Evolutionary conservation across 768 basidiomycete species (phyloP).

Genomic region (Amanita rimosa): DNA sequence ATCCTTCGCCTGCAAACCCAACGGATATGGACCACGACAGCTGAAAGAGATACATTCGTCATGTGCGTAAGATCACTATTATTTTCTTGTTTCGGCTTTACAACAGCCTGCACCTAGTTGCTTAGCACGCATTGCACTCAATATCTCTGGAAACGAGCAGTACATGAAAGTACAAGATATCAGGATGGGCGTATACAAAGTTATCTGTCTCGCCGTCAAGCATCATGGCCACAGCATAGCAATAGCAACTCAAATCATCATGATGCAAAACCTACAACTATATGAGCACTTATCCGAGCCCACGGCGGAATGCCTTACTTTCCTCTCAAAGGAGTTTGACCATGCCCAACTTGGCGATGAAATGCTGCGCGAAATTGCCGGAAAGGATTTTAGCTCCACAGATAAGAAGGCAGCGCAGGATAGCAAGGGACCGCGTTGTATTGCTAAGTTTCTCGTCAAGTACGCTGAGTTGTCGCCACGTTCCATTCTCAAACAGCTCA

Average conservation of each 20-base stretch:
- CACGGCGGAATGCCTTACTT: constrained; percentile 81
- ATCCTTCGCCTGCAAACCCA: constrained; percentile 56
- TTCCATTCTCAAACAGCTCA: constrained; percentile 81
- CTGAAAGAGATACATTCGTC: constrained; percentile 79
- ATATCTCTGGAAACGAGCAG: constrained; percentile 73
- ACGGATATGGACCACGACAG: constrained; percentile 83
- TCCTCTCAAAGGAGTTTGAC: constrained; percentile 80
- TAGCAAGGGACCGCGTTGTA: constrained; percentile 76
- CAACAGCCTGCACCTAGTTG: constrained; percentile 37
- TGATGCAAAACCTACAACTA: constrained; percentile 89
- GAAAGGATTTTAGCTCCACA: constrained; percentile 47
- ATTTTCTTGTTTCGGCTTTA: not conserved
- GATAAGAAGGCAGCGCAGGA: constrained; percentile 42
- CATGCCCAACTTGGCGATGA: constrained; percentile 86
- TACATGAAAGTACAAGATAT: constrained; percentile 79
- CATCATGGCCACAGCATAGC: constrained; percentile 73
- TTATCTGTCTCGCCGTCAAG: constrained; percentile 88
- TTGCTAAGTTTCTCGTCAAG: constrained; percentile 73
- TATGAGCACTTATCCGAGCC: constrained; percentile 91
- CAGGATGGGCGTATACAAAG: constrained; percentile 69
- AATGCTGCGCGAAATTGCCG: constrained; percentile 78
- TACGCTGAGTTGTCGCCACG: constrained; percentile 75
- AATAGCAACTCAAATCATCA: constrained; percentile 75
- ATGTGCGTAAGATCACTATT: constrained; percentile 37
- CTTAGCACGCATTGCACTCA: constrained; percentile 80